Evolutionary conservation across 176 grass and related monocot genomes (phyloP).

Genomic region (Themeda triandra): DNA sequence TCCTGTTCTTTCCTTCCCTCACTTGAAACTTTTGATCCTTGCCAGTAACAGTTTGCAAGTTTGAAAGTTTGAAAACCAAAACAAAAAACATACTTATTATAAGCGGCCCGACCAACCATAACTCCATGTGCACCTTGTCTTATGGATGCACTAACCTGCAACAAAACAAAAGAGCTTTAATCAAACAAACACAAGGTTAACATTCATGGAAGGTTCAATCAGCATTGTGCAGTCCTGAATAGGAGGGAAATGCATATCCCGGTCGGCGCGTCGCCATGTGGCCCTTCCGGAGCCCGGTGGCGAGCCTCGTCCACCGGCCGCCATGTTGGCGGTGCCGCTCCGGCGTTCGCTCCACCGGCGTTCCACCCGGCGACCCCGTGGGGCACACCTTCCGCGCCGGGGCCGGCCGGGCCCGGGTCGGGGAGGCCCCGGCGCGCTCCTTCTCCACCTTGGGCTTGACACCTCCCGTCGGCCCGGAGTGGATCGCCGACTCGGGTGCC

Average conservation of each 20-base stretch:
- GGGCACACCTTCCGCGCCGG: no score
- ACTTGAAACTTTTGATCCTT: neutral
- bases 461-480: no score
- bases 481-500: no score
- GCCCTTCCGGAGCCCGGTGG: no score
- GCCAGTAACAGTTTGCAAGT: neutral
- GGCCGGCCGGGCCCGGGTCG: no score
- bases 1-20: neutral
- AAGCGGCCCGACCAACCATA: constrained; percentile 95
- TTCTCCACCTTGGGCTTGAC: no score
- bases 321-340: no score
- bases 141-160: constrained; percentile 70
- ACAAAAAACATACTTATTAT: constrained; percentile 70
- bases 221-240: neutral
- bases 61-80: neutral
- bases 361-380: no score
- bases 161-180: constrained; percentile 11
- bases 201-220: constrained; percentile 3
- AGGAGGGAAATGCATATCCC: neutral
- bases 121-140: constrained; percentile 71
- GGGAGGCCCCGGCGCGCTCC: no score
- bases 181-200: neutral
- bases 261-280: no score
- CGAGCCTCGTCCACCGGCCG: no score
- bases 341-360: no score